A percentile compares a stretch with the other conserved stretches of the same genome.
Conservation (phyloP, 352 stramenopile genomes). For the Phytophthora pistaciae region DNA sequence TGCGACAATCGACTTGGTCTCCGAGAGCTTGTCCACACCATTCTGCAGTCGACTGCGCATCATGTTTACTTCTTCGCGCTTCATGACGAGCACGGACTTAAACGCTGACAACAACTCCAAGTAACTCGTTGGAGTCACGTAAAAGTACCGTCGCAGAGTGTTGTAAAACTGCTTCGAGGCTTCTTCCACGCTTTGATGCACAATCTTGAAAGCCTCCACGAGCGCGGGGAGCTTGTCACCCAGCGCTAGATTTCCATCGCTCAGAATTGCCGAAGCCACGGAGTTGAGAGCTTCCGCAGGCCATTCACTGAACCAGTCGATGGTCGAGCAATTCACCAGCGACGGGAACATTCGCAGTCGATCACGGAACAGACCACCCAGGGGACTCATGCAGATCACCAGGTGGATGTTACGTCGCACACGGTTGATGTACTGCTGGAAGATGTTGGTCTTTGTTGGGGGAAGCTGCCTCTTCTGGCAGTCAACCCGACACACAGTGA, state of each 20-base stretch:
- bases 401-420: constrained; percentile 94
- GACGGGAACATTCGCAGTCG: constrained; percentile 90
- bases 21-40: constrained; percentile 87
- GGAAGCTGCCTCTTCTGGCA: constrained; percentile 92
- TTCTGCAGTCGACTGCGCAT: constrained; percentile 89
- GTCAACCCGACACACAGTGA: constrained; percentile 91
- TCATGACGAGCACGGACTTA: constrained; percentile 87
- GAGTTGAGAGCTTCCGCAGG: constrained; percentile 87
- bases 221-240: constrained; percentile 60
- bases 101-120: constrained; percentile 94
- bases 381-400: constrained; percentile 90
- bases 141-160: constrained; percentile 89
- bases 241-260: constrained; percentile 76
- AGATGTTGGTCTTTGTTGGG: constrained; percentile 96
- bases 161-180: constrained; percentile 90
- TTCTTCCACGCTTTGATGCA: constrained; percentile 92
- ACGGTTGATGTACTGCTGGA: constrained; percentile 93
- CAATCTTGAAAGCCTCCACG: constrained; percentile 84
- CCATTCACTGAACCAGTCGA: constrained; percentile 93
- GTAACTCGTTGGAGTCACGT: constrained; percentile 95
- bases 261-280: constrained; percentile 88
- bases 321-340: constrained; percentile 89
- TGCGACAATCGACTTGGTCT: constrained; percentile 83
- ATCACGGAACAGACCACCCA: constrained; percentile 84
- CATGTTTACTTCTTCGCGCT: constrained; percentile 92